A percentile compares a stretch with the other conserved stretches of the same genome.
Conservation (phyloP, 306 rosid genomes). For the Myrica gale region DNA sequence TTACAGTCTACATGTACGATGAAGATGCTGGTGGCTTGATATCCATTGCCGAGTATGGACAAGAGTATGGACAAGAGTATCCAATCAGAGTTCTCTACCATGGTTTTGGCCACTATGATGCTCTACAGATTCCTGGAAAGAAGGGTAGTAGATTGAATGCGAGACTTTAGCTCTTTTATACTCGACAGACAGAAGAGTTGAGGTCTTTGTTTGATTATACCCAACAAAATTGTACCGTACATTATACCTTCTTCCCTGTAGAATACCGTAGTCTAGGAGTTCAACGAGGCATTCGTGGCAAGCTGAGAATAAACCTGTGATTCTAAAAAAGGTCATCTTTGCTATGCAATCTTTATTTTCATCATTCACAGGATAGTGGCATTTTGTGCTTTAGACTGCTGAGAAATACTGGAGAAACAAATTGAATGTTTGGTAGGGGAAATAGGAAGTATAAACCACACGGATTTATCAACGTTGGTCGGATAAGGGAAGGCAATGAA, state of each 20-base stretch:
- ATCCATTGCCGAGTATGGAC: conserved; percentile 89
- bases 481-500: no score
- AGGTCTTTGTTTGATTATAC: neutral
- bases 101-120: conserved; percentile 94
- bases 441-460: no score
- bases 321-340: neutral
- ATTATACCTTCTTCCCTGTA: neutral
- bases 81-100: conserved; percentile 84
- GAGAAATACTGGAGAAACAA: no score
- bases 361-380: no score
- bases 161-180: conserved; percentile 39
- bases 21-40: conserved; percentile 77
- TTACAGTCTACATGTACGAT: conserved; percentile 87
- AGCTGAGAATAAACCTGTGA: neutral
- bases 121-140: conserved; percentile 60
- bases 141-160: conserved; percentile 34
- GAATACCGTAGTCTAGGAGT: neutral
- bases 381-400: no score
- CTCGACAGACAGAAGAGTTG: neutral
- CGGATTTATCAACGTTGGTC: no score
- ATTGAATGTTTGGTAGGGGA: no score
- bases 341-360: neutral
- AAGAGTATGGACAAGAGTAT: conserved; percentile 76
- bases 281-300: neutral
- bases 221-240: neutral